phyloP scores from a whole-genome alignment of 306 rosid genomes.

The cucumber (Cucumis sativus) region DNA sequence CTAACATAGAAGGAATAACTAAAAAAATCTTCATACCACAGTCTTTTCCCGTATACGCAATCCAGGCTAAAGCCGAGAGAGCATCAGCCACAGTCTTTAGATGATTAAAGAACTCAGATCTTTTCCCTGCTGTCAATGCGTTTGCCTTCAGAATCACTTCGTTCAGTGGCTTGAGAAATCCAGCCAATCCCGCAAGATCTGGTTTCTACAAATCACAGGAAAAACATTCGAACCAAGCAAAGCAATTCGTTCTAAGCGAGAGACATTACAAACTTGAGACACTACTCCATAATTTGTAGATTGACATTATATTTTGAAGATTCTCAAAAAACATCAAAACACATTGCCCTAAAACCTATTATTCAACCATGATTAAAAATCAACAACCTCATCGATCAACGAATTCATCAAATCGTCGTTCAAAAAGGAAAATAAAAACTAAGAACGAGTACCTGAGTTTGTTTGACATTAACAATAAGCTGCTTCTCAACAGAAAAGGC shows the following conservation, averaged over 20 bases:
- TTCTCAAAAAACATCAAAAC: not conserved
- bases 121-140: slow-evolving; percentile 60
- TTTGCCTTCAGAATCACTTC: slow-evolving; percentile 51
- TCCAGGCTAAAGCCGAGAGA: slow-evolving; percentile 94
- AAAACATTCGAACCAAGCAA: not conserved
- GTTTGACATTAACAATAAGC: slow-evolving; percentile 53
- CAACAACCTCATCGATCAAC: not conserved
- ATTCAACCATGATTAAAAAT: not conserved
- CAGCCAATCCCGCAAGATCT: slow-evolving; percentile 48
- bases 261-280: not conserved
- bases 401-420: not conserved
- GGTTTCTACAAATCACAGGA: slow-evolving; percentile 58
- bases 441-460: slow-evolving; percentile 39
- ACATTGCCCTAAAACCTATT: not conserved
- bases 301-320: not conserved
- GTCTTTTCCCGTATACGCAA: slow-evolving; percentile 75
- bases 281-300: not conserved
- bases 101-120: slow-evolving; percentile 79
- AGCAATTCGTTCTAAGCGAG: not conserved
- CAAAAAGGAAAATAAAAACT: not conserved
- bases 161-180: slow-evolving; percentile 78
- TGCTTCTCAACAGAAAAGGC: slow-evolving; percentile 63
- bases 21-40: slow-evolving; percentile 41
- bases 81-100: slow-evolving; percentile 78
- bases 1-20: slow-evolving; percentile 1